Evolutionary conservation across 75 land plant species (phyloP).

Genomic region (Pinus taeda): DNA sequence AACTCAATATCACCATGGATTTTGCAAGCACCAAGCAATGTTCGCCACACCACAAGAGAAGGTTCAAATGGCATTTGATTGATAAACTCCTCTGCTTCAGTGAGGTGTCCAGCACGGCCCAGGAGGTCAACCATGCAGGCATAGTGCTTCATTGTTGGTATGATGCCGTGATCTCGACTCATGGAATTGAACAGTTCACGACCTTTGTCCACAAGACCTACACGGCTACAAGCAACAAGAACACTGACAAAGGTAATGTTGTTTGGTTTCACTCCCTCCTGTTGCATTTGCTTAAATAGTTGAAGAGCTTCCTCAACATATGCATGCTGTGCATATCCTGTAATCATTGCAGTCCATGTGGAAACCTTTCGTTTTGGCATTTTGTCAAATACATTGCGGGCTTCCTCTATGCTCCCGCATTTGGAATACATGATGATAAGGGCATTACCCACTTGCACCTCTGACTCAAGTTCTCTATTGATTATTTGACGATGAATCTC

Average conservation of each 20-base stretch:
- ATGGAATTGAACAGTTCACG: constrained; percentile 14
- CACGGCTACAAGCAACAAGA: constrained; percentile 22
- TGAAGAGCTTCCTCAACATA: constrained; percentile 5
- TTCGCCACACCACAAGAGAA: background rate
- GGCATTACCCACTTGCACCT: background rate
- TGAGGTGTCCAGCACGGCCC: constrained; percentile 13
- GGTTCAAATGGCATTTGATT: constrained; percentile 23
- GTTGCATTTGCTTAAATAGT: constrained; percentile 9
- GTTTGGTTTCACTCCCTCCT: constrained; percentile 5
- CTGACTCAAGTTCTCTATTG: background rate
- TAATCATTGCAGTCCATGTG: constrained; percentile 34
- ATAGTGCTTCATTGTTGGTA: constrained; percentile 18
- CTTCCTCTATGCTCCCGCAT: constrained; percentile 8
- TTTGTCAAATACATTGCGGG: constrained; percentile 16
- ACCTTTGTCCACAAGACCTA: constrained; percentile 17
- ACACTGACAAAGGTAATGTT: constrained; percentile 12
- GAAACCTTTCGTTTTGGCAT: constrained; percentile 14
- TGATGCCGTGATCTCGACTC: constrained; percentile 6
- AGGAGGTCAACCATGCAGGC: constrained; percentile 22
- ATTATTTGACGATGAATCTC: constrained; percentile 16
- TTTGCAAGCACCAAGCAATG: constrained; percentile 19
- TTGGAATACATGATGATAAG: constrained; percentile 17
- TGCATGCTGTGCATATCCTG: constrained; percentile 6
- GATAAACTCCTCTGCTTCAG: constrained; percentile 13
- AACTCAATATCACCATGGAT: constrained; percentile 10